phyloP scores from a whole-genome alignment of 805 yeast species.

The Peterozyma toletana region DNA sequence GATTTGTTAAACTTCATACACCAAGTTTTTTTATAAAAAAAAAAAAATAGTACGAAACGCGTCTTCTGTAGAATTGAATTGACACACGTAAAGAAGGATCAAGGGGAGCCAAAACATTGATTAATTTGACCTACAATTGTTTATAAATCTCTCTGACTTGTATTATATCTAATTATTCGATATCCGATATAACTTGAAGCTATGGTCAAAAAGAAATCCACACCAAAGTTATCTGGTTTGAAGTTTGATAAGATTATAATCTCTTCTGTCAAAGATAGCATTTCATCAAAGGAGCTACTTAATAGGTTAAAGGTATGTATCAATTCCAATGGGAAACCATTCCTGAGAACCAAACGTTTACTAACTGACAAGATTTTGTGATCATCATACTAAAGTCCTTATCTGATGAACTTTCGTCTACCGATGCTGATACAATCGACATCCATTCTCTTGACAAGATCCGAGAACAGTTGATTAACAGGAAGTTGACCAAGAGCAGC shows the following conservation, averaged over 20 bases:
- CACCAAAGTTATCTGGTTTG: slow-evolving; percentile 10
- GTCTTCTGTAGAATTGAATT: no score
- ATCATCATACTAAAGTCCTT: slow-evolving; percentile 25
- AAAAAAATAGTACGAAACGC: no score
- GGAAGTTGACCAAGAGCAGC: slow-evolving; percentile 50
- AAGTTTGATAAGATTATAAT: slow-evolving; percentile 40
- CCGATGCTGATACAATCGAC: slow-evolving; percentile 56
- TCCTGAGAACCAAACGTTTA: not conserved
- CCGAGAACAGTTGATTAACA: slow-evolving; percentile 45
- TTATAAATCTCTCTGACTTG: no score
- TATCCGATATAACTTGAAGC: not conserved
- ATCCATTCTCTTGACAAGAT: slow-evolving; percentile 34
- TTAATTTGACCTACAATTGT: no score
- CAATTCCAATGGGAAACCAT: no score
- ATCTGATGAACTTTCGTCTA: slow-evolving; percentile 53
- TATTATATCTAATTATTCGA: no score
- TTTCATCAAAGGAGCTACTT: slow-evolving; percentile 56
- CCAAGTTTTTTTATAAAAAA: no score
- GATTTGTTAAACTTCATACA: no score
- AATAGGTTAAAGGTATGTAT: slow-evolving; percentile 38
- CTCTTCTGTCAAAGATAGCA: slow-evolving; percentile 48
- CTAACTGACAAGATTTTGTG: slow-evolving; percentile 8
- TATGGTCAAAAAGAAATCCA: not conserved
- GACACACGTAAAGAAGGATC: no score
- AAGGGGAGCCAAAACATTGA: no score